A percentile compares a stretch with the other conserved stretches of the same genome.
Conservation (phyloP, 257 asterid species). For the Solanum lignicaule region DNA sequence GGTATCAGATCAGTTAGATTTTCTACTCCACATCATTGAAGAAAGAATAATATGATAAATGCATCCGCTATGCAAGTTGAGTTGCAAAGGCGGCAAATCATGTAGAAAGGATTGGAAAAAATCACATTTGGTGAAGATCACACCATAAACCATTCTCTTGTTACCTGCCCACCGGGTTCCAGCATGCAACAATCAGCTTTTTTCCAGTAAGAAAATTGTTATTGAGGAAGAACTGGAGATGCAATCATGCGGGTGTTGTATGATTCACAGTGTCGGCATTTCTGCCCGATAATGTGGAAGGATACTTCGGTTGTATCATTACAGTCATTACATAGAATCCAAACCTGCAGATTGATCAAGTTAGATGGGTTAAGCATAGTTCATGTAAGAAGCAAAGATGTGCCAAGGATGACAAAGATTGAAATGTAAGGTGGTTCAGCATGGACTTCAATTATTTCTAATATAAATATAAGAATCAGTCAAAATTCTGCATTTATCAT, state of each 20-base stretch:
- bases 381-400: background rate
- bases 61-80: background rate
- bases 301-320: slow-evolving; percentile 82
- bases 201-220: background rate
- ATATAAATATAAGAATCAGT: background rate
- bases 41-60: background rate
- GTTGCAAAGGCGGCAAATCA: background rate
- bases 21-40: background rate
- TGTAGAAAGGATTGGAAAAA: background rate
- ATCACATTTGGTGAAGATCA: background rate
- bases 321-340: slow-evolving; percentile 97
- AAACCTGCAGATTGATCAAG: slow-evolving; percentile 37
- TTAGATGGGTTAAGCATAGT: background rate
- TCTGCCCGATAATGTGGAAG: slow-evolving; percentile 90
- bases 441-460: background rate
- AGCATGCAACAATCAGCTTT: background rate
- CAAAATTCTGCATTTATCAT: background rate
- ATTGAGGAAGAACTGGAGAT: slow-evolving; percentile 81
- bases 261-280: slow-evolving; percentile 84
- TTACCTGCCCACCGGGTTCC: background rate
- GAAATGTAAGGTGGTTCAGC: background rate
- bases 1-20: background rate
- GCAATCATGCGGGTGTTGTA: slow-evolving; percentile 79
- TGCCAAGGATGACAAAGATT: background rate
- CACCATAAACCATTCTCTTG: background rate